Percentiles rank a stretch among this genome's conserved stretches.
These are phyloP conservation scores for Salix exigua DNA, from an alignment of 345 rosid genomes.

Conservation along the genomic window DNA sequence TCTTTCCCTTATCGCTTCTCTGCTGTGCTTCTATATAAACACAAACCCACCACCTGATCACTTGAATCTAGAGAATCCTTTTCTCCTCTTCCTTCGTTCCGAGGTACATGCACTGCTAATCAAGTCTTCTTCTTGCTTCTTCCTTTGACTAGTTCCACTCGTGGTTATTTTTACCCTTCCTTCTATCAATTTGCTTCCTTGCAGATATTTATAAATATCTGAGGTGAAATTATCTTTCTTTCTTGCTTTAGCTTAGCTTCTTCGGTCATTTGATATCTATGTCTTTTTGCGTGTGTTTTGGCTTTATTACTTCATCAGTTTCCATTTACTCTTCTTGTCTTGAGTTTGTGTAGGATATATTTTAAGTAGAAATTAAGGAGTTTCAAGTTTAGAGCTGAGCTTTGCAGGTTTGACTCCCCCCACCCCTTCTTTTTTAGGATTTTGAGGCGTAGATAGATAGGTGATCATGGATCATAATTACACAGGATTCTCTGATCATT, in stretches of 20 bases:
- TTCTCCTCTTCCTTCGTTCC: not conserved
- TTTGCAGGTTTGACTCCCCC: not conserved
- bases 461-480: conserved; percentile 16
- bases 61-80: not conserved
- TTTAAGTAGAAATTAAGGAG: not conserved
- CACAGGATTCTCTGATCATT: not conserved
- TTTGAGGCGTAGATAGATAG: not conserved
- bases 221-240: not conserved
- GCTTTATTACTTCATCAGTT: not conserved
- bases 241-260: not conserved
- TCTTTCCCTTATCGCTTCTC: not conserved
- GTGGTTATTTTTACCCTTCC: not conserved
- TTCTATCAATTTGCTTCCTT: not conserved
- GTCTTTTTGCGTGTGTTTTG: too few species aligned
- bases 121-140: not conserved
- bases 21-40: not conserved
- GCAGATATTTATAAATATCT: not conserved
- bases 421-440: not conserved
- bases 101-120: not conserved
- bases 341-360: not conserved
- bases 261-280: not conserved
- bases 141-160: not conserved
- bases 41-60: not conserved
- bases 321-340: not conserved
- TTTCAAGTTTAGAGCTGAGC: not conserved